These are phyloP conservation scores for Vaccinium darrowii DNA, from an alignment of 148 eudicot species.

Conservation along the genomic window DNA sequence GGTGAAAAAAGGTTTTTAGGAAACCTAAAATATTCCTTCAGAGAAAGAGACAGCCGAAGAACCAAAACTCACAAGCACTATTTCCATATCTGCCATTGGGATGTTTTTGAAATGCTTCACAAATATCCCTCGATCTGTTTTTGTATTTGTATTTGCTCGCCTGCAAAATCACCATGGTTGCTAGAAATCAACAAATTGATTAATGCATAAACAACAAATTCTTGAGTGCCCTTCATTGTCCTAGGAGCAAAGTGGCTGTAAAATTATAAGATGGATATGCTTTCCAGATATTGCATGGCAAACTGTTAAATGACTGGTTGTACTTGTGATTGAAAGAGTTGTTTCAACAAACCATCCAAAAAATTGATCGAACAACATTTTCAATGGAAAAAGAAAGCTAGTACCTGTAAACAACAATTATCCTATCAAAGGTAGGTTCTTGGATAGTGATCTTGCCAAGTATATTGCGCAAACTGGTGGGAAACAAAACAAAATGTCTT, in stretches of 20 bases:
- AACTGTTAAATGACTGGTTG: neutral
- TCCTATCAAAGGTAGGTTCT: conserved; percentile 98
- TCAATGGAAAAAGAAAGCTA: conserved; percentile 11
- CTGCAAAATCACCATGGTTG: conserved; percentile 34
- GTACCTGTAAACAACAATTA: conserved; percentile 94
- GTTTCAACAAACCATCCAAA: conserved; percentile 8
- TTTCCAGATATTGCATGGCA: neutral
- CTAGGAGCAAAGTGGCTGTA: neutral
- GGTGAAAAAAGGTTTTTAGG: neutral
- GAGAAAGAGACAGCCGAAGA: neutral
- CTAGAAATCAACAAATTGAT: neutral
- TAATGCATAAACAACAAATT: neutral
- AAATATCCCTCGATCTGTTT: conserved; percentile 72
- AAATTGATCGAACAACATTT: neutral
- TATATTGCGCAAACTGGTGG: conserved; percentile 45
- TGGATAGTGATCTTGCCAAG: conserved; percentile 75
- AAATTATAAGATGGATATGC: neutral
- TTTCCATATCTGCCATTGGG: conserved; percentile 99
- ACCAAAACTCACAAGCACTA: conserved; percentile 66
- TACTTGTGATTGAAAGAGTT: neutral
- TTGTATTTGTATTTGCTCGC: conserved; percentile 52
- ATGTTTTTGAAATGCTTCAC: conserved; percentile 95
- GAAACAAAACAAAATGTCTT: conserved; percentile 16
- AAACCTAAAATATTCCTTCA: neutral
- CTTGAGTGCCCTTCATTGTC: neutral